phyloP scores from a whole-genome alignment of 2,329 filamentous ascomycete species.

The Sporothrix curviconia region DNA sequence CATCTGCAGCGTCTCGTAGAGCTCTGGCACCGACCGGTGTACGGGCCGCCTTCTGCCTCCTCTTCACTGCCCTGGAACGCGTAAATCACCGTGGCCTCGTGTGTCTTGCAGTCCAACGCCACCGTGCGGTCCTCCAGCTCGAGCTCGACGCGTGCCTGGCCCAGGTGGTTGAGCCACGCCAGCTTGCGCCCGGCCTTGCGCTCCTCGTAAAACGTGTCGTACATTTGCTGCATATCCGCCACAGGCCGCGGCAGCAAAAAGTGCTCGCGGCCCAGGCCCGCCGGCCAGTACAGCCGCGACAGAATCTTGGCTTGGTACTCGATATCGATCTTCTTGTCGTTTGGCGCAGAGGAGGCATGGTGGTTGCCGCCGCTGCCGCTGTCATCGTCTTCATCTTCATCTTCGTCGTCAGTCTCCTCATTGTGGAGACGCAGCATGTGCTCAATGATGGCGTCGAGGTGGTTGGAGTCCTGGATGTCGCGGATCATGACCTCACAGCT shows the following conservation, averaged over 20 bases:
- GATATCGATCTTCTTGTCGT: too few species aligned
- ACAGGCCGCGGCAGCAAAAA: conserved; percentile 59
- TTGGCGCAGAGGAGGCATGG: conserved; percentile 23
- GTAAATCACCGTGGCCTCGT: conserved; percentile 82
- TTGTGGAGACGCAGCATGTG: conserved; percentile 37
- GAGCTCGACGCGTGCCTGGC: conserved; percentile 72
- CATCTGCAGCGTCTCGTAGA: conserved; percentile 57
- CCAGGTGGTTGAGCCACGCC: conserved; percentile 78
- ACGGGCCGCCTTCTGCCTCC: conserved; percentile 24
- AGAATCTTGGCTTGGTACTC: conserved; percentile 74
- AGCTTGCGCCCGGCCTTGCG: conserved; percentile 81
- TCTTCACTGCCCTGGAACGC: conserved; percentile 58
- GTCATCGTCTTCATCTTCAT: neutral
- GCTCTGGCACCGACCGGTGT: conserved; percentile 44
- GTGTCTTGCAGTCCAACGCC: conserved; percentile 66
- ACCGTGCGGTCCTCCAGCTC: conserved; percentile 76
- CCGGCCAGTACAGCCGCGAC: conserved; percentile 90
- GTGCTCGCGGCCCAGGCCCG: conserved; percentile 63
- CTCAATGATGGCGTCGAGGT: conserved; percentile 63
- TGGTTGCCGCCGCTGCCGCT: conserved; percentile 18
- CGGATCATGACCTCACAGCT: conserved; percentile 96
- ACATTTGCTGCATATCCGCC: conserved; percentile 56
- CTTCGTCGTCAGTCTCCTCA: neutral
- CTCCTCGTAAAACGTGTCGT: conserved; percentile 68
- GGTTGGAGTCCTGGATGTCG: conserved; percentile 77